Evolutionary conservation across 495 filamentous ascomycete genomes (phyloP).

Genomic region (Xylaria nigripes): DNA sequence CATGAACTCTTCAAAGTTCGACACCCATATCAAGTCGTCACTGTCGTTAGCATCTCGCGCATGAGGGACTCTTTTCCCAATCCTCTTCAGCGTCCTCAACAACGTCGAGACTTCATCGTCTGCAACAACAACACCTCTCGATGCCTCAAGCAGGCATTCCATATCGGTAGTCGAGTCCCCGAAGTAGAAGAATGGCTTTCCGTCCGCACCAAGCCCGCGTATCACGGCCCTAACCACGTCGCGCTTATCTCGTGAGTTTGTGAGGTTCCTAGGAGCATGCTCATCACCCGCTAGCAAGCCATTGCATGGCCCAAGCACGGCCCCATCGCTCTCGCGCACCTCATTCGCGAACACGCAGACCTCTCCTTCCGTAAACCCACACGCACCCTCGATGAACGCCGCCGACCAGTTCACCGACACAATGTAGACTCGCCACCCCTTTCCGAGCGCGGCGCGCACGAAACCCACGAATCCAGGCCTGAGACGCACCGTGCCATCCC

Average conservation of each 20-base stretch:
- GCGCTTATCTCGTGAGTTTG: constrained; percentile 27
- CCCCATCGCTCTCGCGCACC: constrained; percentile 22
- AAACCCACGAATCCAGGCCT: constrained; percentile 31
- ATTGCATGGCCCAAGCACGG: constrained; percentile 25
- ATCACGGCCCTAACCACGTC: constrained; percentile 18
- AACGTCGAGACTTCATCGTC: constrained; percentile 29
- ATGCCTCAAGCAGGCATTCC: constrained; percentile 32
- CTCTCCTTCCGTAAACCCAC: constrained; percentile 12
- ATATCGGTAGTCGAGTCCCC: constrained; percentile 32
- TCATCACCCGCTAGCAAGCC: background rate
- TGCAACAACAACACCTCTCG: constrained; percentile 31
- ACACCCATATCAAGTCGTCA: constrained; percentile 8
- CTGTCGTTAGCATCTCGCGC: constrained; percentile 11
- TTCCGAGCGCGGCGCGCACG: constrained; percentile 8
- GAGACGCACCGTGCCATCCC: constrained; percentile 19
- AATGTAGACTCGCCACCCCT: constrained; percentile 27
- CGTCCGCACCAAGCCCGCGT: constrained; percentile 1
- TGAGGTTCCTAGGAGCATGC: constrained; percentile 16
- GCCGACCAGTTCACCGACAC: constrained; percentile 41
- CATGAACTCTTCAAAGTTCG: constrained; percentile 11
- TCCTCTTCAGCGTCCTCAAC: constrained; percentile 26
- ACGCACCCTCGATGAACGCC: constrained; percentile 31
- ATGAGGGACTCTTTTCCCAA: constrained; percentile 32
- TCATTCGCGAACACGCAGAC: constrained; percentile 27
- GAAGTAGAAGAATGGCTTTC: constrained; percentile 21